Percentiles rank a stretch among this genome's conserved stretches.
These are phyloP conservation scores for Quercus rubra DNA, from an alignment of 306 rosid genomes.

Conservation along the genomic window DNA sequence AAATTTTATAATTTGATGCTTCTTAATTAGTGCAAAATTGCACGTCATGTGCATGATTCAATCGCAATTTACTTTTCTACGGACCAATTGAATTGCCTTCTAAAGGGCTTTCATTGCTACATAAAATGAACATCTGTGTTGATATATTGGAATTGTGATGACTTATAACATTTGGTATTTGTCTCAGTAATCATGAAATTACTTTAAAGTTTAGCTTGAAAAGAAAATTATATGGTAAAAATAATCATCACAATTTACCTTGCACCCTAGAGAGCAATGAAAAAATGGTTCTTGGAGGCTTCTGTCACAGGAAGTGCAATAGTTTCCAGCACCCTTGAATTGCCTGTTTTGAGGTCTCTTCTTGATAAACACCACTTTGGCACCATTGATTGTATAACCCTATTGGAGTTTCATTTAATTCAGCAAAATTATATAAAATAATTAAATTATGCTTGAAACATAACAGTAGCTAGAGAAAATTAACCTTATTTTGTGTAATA, in stretches of 20 bases:
- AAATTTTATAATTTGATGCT: no score
- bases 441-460: neutral
- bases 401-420: conserved; percentile 24
- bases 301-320: conserved; percentile 95
- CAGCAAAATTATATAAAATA: neutral
- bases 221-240: neutral
- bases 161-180: neutral
- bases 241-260: conserved; percentile 41
- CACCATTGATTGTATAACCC: conserved; percentile 93
- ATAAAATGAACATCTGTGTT: neutral
- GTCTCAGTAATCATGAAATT: neutral
- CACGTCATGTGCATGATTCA: neutral
- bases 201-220: neutral
- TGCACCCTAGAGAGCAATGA: conserved; percentile 95
- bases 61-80: neutral
- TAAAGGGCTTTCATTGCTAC: neutral
- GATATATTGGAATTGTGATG: no score
- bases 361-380: conserved; percentile 97
- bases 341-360: conserved; percentile 95
- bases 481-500: neutral
- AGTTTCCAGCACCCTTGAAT: conserved; percentile 94
- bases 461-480: no score
- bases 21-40: no score
- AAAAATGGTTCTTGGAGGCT: conserved; percentile 91
- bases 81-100: neutral